Conservation (phyloP, 768 basidiomycete species). For the Amanita molliuscula region DNA sequence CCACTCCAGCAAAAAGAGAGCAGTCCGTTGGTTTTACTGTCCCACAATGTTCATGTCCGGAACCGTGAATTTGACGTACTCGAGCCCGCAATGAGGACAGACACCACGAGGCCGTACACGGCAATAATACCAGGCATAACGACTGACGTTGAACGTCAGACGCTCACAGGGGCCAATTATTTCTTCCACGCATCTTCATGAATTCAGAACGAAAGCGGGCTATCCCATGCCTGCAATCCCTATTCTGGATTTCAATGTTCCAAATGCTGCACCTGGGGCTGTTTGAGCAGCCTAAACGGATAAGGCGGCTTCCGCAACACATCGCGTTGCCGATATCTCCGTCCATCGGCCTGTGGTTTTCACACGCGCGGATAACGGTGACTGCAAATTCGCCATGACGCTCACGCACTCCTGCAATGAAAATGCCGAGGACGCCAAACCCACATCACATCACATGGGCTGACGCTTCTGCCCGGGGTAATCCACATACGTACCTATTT, state of each 20-base stretch:
- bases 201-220: constrained; percentile 93
- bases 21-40: constrained; percentile 61
- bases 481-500: too few species aligned
- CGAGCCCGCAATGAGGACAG: constrained; percentile 78
- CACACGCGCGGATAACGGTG: too few species aligned
- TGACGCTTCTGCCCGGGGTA: too few species aligned
- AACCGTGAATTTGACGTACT: constrained; percentile 19
- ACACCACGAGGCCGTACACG: constrained; percentile 93
- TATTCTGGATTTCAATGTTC: constrained; percentile 94
- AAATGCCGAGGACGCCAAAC: too few species aligned
- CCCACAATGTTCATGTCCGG: constrained; percentile 8
- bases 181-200: constrained; percentile 88
- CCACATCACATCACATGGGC: too few species aligned
- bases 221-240: constrained; percentile 92
- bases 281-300: constrained; percentile 7
- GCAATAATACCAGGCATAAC: constrained; percentile 79
- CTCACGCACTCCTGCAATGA: too few species aligned
- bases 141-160: too few species aligned
- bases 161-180: too few species aligned
- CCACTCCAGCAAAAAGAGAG: constrained; percentile 77
- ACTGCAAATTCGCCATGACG: too few species aligned
- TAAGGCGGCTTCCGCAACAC: too few species aligned
- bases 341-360: too few species aligned
- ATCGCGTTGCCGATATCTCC: too few species aligned
- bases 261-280: constrained; percentile 94